Conservation (phyloP, 768 basidiomycete species). For the Tricholoma furcatifolium region DNA sequence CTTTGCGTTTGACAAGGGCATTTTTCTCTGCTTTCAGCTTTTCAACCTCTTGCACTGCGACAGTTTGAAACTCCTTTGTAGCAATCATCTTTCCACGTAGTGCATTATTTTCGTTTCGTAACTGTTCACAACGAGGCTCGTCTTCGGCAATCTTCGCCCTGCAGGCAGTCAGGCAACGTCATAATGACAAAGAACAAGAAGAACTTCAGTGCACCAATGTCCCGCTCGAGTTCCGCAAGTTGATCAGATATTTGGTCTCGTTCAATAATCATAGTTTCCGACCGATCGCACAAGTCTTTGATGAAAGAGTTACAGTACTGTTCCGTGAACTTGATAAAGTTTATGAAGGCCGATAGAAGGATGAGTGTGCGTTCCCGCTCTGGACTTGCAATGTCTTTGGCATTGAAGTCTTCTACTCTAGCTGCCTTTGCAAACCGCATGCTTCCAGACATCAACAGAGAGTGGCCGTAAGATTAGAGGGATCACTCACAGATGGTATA, state of each 20-base stretch:
- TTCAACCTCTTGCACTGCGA: constrained; percentile 64
- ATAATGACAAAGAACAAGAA: constrained; percentile 16
- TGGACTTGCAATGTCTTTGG: constrained; percentile 72
- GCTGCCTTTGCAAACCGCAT: constrained; percentile 72
- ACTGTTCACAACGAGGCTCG: constrained; percentile 62
- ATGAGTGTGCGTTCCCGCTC: constrained; percentile 72
- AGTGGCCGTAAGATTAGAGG: neutral
- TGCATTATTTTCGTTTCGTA: constrained; percentile 58
- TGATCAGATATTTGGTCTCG: constrained; percentile 56
- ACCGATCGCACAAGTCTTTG: constrained; percentile 58
- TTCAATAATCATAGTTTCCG: constrained; percentile 55
- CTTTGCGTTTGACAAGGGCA: constrained; percentile 61
- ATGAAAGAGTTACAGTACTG: constrained; percentile 64
- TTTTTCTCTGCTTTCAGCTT: constrained; percentile 72
- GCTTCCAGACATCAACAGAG: constrained; percentile 31
- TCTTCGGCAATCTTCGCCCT: constrained; percentile 68
- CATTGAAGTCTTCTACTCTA: constrained; percentile 72
- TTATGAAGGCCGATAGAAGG: constrained; percentile 86
- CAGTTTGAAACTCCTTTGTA: constrained; percentile 63
- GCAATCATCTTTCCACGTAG: constrained; percentile 66
- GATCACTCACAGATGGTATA: constrained; percentile 63
- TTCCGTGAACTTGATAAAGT: constrained; percentile 88
- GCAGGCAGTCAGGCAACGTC: neutral
- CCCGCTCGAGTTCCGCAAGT: constrained; percentile 46
- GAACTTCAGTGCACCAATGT: constrained; percentile 58